Evolutionary conservation across 257 asterid species (phyloP).

Genomic region (Apocynum venetum): DNA sequence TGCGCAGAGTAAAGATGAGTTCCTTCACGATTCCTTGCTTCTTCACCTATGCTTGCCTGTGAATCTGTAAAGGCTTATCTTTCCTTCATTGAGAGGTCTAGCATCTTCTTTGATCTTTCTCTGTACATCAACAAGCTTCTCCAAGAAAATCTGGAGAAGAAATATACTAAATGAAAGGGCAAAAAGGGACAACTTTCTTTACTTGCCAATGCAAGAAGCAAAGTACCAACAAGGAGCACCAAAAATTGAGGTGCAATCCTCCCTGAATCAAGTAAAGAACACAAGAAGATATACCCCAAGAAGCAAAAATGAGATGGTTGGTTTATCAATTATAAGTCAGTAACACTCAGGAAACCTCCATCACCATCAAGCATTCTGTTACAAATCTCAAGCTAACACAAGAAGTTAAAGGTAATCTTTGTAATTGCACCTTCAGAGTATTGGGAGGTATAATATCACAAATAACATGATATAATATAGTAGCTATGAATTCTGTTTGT

Average conservation of each 20-base stretch:
- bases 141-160: background rate
- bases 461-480: background rate
- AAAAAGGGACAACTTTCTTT: background rate
- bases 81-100: conserved; percentile 3
- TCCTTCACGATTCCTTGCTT: background rate
- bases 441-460: background rate
- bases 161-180: background rate
- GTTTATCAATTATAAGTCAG: background rate
- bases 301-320: background rate
- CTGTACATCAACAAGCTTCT: background rate
- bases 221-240: conserved; percentile 1
- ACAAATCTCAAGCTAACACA: background rate
- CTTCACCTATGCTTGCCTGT: background rate
- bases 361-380: background rate
- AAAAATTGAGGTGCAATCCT: background rate
- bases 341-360: background rate
- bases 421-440: background rate
- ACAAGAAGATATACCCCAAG: background rate
- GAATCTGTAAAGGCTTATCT: background rate
- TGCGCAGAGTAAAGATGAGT: background rate
- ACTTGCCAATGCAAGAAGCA: conserved; percentile 10
- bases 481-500: too few relatives aligned
- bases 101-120: conserved; percentile 12
- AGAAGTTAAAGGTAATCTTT: conserved; percentile 4
- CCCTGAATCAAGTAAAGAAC: conserved; percentile 24